These are phyloP conservation scores for Rhodamnia rubescens DNA, from an alignment of 345 rosid species.

Conservation along the genomic window DNA sequence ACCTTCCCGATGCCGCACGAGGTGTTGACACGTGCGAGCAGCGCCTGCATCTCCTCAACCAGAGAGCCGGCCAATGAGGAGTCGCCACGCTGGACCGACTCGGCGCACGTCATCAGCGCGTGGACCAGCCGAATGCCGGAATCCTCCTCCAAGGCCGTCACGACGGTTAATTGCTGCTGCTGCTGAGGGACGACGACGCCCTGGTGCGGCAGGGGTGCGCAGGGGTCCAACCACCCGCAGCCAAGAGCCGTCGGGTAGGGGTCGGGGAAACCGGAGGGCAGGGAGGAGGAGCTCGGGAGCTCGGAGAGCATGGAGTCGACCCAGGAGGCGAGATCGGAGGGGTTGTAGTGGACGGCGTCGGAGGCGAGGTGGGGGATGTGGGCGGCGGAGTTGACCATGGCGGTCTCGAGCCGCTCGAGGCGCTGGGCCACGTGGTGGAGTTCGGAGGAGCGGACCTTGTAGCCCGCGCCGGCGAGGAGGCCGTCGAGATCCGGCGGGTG, in stretches of 20 bases:
- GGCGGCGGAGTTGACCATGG: slow-evolving; percentile 40
- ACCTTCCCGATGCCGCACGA: slow-evolving; percentile 68
- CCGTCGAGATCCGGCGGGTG: slow-evolving; percentile 30
- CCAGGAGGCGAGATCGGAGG: slow-evolving; percentile 58
- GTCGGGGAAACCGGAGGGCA: slow-evolving; percentile 18
- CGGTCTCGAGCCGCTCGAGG: slow-evolving; percentile 49
- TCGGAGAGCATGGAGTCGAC: slow-evolving; percentile 54
- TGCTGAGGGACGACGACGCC: slow-evolving; percentile 4
- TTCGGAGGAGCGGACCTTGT: slow-evolving; percentile 47
- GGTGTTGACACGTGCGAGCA: slow-evolving; percentile 36
- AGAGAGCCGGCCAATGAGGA: slow-evolving; percentile 44
- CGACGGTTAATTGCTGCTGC: slow-evolving; percentile 17
- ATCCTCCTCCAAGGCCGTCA: slow-evolving; percentile 50
- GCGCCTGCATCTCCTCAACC: slow-evolving; percentile 44
- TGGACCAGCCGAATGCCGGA: slow-evolving; percentile 74
- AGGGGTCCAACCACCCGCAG: background rate
- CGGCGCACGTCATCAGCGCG: slow-evolving; percentile 65
- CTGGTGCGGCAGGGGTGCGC: background rate
- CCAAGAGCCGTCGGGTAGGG: background rate
- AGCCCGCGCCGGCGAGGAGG: slow-evolving; percentile 53
- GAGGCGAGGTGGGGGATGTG: slow-evolving; percentile 30
- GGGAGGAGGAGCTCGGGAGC: slow-evolving; percentile 17
- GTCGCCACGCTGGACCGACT: slow-evolving; percentile 58
- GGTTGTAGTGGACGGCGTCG: slow-evolving; percentile 46
- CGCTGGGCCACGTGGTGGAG: slow-evolving; percentile 51